A percentile compares a stretch with the other conserved stretches of the same genome.
Evolutionary conservation across 805 yeast genomes (phyloP).

Genomic region (Scheffersomyces ergatensis): DNA sequence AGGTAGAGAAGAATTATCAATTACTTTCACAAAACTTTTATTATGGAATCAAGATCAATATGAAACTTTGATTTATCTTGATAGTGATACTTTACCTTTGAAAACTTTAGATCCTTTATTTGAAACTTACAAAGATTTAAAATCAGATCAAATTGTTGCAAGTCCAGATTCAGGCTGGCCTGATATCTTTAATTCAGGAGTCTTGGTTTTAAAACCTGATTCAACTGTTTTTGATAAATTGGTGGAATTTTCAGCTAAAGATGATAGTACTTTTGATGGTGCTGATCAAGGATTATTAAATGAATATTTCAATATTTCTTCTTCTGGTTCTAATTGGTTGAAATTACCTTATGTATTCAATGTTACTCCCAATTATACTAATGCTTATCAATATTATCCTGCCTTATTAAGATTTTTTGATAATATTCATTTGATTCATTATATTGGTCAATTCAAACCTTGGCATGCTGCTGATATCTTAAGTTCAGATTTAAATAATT

Average conservation of each 20-base stretch:
- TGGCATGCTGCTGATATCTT: constrained; percentile 21
- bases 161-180: constrained; percentile 34
- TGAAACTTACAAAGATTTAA: constrained; percentile 8
- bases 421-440: constrained; percentile 29
- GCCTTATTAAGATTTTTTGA: constrained; percentile 27
- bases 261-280: constrained; percentile 27
- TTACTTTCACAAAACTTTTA: constrained; percentile 24
- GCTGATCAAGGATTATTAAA: constrained; percentile 38
- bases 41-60: constrained; percentile 22
- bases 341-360: constrained; percentile 31
- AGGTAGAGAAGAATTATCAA: constrained; percentile 24
- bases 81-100: constrained; percentile 26
- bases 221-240: constrained; percentile 14
- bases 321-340: constrained; percentile 25
- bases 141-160: constrained; percentile 14
- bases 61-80: constrained; percentile 22
- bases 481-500: constrained; percentile 15
- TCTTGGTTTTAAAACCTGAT: constrained; percentile 21
- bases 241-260: constrained; percentile 7
- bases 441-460: constrained; percentile 31
- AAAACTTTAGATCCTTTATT: constrained; percentile 19
- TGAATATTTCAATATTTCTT: constrained; percentile 25
- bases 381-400: constrained; percentile 32
- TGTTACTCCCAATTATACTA: constrained; percentile 27
- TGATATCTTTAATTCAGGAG: constrained; percentile 29